phyloP scores from a whole-genome alignment of 1,284 basidiomycete genomes.

The Puccinia triticina region DNA sequence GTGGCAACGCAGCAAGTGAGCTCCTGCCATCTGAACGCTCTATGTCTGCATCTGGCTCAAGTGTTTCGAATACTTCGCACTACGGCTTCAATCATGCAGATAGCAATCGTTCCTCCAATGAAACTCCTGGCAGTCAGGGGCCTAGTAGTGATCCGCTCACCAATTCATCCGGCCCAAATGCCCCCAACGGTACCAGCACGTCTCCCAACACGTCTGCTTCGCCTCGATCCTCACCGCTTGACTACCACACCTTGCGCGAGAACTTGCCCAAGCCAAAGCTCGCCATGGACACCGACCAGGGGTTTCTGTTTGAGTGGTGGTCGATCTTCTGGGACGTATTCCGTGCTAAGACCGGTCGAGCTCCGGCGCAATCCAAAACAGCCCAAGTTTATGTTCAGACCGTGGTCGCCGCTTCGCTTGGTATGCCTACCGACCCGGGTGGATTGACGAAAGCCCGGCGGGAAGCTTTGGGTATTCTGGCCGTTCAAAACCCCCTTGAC shows the following conservation, averaged over 20 bases:
- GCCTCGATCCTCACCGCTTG: conserved; percentile 33
- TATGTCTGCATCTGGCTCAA: conserved; percentile 51
- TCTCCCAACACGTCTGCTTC: conserved; percentile 33
- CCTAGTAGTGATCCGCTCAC: not conserved
- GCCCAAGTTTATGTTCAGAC: conserved; percentile 44
- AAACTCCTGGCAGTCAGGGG: conserved; percentile 19
- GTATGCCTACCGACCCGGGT: conserved; percentile 11
- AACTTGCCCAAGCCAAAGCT: conserved; percentile 46
- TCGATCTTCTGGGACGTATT: conserved; percentile 52
- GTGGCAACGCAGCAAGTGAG: conserved; percentile 48
- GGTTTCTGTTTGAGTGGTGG: conserved; percentile 51
- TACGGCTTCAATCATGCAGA: conserved; percentile 46
- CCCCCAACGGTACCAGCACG: not conserved
- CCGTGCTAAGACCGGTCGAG: conserved; percentile 50
- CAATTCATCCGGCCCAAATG: conserved; percentile 12
- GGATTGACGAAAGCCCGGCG: conserved; percentile 43
- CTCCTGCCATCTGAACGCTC: conserved; percentile 49
- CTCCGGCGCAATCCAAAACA: conserved; percentile 23
- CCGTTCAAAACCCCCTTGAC: conserved; percentile 37
- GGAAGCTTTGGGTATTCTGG: conserved; percentile 42
- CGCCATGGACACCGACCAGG: conserved; percentile 52
- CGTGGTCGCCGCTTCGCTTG: conserved; percentile 42
- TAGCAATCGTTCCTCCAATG: conserved; percentile 36
- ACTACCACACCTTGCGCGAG: conserved; percentile 13
- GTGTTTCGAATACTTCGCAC: conserved; percentile 47